Conservation (phyloP, 169 alveolate genomes). For the Plasmodium falciparum region DNA sequence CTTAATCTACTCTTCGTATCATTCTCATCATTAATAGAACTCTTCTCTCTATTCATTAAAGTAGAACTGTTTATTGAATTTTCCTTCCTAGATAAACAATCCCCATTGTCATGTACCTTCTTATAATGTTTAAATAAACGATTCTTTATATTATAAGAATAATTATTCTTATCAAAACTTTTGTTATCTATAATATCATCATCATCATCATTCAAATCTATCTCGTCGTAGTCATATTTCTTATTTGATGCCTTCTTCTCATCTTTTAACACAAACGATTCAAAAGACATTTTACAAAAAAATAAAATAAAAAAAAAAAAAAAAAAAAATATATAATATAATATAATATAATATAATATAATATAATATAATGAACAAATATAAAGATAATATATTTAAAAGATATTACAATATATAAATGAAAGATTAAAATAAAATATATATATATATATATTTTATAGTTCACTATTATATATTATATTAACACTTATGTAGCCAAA, state of each 20-base stretch:
- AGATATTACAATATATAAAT: no score
- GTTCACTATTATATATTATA: no score
- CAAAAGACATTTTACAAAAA: slow-evolving; percentile 53
- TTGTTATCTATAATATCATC: not conserved
- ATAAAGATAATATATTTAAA: no score
- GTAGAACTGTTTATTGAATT: slow-evolving; percentile 23
- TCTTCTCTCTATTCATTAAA: slow-evolving; percentile 19
- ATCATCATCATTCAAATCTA: slow-evolving; percentile 46
- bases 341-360: no score
- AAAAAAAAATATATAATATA: not conserved
- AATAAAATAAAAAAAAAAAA: not conserved
- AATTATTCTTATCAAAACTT: slow-evolving; percentile 22
- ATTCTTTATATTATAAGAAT: slow-evolving; percentile 13
- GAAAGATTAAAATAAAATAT: no score
- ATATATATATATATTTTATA: no score
- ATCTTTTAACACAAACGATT: slow-evolving; percentile 22
- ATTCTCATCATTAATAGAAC: slow-evolving; percentile 39
- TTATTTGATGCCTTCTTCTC: slow-evolving; percentile 3
- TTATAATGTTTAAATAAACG: slow-evolving; percentile 26
- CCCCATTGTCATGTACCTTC: slow-evolving; percentile 19
- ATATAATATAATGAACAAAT: no score
- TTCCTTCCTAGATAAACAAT: slow-evolving; percentile 9
- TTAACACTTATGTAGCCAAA: no score
- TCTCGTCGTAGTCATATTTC: slow-evolving; percentile 25
- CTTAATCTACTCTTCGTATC: slow-evolving; percentile 35